These are phyloP conservation scores for Brassica nigra DNA, from an alignment of 345 rosid genomes.

Conservation along the genomic window DNA sequence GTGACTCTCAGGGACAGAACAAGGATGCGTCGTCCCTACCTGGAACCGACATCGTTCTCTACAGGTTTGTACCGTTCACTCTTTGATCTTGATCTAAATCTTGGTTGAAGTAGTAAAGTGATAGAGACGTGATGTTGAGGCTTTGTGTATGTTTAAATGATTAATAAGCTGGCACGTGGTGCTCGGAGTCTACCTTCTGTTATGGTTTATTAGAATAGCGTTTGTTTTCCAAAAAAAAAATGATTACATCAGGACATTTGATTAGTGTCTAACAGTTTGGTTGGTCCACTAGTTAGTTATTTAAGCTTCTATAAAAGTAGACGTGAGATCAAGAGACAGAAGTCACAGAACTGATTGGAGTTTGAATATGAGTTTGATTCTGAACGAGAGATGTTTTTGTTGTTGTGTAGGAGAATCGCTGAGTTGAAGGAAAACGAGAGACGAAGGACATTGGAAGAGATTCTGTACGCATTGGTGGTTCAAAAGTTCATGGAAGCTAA, in stretches of 20 bases:
- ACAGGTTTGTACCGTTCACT: constrained; percentile 51
- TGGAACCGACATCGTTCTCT: constrained; percentile 76
- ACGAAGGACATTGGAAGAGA: constrained; percentile 78
- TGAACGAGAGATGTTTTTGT: not conserved
- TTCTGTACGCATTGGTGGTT: constrained; percentile 83
- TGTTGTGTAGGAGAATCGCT: constrained; percentile 74
- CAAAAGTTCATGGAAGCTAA: constrained; percentile 91
- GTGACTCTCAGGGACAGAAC: constrained; percentile 64
- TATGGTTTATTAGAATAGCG: no score
- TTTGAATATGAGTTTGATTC: constrained; percentile 5
- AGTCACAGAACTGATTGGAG: not conserved
- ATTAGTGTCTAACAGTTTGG: not conserved
- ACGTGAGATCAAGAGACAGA: not conserved
- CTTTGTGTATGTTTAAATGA: not conserved
- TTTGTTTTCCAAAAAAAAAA: no score
- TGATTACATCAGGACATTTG: not conserved
- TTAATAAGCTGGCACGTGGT: no score
- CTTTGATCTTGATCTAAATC: not conserved
- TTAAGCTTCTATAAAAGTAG: not conserved
- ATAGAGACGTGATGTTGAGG: not conserved
- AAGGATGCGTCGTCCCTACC: constrained; percentile 63
- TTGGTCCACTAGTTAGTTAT: not conserved
- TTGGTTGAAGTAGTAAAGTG: not conserved
- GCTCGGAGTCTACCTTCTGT: no score
- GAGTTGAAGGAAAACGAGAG: constrained; percentile 93